Conservation (phyloP, 805 yeast species). For the Blastobotrys peoriensis region DNA sequence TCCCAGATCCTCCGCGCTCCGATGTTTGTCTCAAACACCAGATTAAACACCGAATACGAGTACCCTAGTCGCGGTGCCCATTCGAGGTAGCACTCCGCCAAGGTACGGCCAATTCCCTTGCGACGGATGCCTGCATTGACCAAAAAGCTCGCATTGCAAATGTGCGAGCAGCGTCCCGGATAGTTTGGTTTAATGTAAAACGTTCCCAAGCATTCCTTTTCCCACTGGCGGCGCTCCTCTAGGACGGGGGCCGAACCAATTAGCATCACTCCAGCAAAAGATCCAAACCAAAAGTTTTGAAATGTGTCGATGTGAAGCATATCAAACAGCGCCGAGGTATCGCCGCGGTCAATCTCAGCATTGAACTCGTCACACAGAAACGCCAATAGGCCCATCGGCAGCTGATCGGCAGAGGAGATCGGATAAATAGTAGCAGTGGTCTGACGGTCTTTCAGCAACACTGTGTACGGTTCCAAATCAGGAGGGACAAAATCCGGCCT, state of each 20-base stretch:
- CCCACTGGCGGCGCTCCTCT: conserved; percentile 68
- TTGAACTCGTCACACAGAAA: conserved; percentile 89
- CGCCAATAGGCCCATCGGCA: conserved; percentile 73
- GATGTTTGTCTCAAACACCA: conserved; percentile 82
- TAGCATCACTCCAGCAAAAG: conserved; percentile 69
- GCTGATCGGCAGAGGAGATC: conserved; percentile 52
- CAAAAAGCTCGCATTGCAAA: conserved; percentile 82
- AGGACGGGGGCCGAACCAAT: conserved; percentile 65
- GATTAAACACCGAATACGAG: conserved; percentile 73
- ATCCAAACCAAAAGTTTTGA: conserved; percentile 80
- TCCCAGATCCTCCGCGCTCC: conserved; percentile 79
- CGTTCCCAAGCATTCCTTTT: conserved; percentile 84
- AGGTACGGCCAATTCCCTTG: conserved; percentile 81
- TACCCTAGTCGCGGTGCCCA: conserved; percentile 93
- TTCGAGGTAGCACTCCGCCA: conserved; percentile 75
- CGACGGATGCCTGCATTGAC: conserved; percentile 92
- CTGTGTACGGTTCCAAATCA: conserved; percentile 61
- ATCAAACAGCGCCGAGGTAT: conserved; percentile 80
- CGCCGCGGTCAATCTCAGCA: conserved; percentile 86
- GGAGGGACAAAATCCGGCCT: conserved; percentile 37
- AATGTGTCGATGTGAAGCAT: conserved; percentile 70
- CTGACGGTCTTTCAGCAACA: conserved; percentile 77
- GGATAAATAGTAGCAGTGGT: conserved; percentile 94
- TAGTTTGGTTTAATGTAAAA: conserved; percentile 81
- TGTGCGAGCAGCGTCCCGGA: conserved; percentile 89